These are phyloP conservation scores for Isochrysis galbana DNA, from an alignment of 78 protist genomes.

Conservation along the genomic window DNA sequence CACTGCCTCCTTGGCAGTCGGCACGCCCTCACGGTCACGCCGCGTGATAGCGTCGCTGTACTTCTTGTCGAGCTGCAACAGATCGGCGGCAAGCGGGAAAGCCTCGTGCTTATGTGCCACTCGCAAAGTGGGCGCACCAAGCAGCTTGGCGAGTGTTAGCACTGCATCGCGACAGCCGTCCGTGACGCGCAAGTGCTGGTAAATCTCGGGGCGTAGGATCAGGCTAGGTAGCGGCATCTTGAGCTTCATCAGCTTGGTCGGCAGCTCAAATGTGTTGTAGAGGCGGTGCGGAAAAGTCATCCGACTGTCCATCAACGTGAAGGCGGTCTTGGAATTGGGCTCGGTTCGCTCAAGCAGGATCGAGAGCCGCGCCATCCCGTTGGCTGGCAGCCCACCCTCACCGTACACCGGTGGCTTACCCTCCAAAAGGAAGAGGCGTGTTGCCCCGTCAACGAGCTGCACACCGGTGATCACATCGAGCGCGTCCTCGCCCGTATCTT, in stretches of 20 bases:
- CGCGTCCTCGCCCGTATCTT: background rate
- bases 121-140: no score
- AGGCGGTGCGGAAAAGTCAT: background rate
- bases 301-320: background rate
- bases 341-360: background rate
- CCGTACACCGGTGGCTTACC: background rate
- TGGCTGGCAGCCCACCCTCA: background rate
- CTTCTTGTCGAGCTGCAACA: no score
- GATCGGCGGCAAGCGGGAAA: no score
- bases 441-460: background rate
- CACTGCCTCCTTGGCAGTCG: no score
- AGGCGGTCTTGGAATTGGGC: background rate
- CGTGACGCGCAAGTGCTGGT: no score
- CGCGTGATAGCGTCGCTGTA: no score
- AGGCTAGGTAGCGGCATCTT: background rate
- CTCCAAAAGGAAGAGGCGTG: background rate
- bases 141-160: no score
- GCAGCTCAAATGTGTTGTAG: background rate
- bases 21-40: no score
- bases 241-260: conserved; percentile 2
- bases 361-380: background rate
- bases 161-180: no score
- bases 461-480: background rate
- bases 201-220: background rate
- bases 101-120: no score